Conservation (phyloP, 345 rosid genomes). For the Dimocarpus longan region DNA sequence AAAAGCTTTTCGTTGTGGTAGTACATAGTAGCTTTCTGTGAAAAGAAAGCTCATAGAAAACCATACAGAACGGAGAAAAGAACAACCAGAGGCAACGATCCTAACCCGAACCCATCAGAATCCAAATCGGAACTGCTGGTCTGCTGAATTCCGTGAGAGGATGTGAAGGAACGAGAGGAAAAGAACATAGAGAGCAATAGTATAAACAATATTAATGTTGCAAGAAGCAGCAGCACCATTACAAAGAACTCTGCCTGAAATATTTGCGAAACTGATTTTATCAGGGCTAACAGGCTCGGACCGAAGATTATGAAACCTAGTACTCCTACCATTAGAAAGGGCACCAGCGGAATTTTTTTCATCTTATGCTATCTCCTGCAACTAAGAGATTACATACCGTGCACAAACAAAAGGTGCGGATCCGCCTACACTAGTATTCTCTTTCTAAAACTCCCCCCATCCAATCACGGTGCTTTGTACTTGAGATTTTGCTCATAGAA, state of each 20-base stretch:
- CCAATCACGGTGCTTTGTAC: constrained; percentile 53
- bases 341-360: constrained; percentile 36
- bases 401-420: constrained; percentile 11
- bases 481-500: constrained; percentile 94
- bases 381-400: constrained; percentile 26
- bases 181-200: constrained; percentile 23
- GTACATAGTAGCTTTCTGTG: background rate
- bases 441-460: constrained; percentile 10
- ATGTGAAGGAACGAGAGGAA: constrained; percentile 7
- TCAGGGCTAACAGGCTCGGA: constrained; percentile 24
- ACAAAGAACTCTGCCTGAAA: constrained; percentile 20
- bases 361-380: constrained; percentile 25
- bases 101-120: constrained; percentile 38
- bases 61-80: constrained; percentile 39
- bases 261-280: constrained; percentile 21
- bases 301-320: constrained; percentile 35
- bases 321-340: constrained; percentile 45
- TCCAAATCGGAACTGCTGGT: constrained; percentile 20
- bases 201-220: constrained; percentile 26
- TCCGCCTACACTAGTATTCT: constrained; percentile 9
- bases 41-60: constrained; percentile 13
- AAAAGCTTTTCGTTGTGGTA: background rate
- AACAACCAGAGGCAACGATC: constrained; percentile 39
- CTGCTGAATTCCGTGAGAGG: background rate
- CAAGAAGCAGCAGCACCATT: constrained; percentile 20